Evolutionary conservation across 2,329 filamentous ascomycete genomes (phyloP).

Genomic region (Emergomyces orientalis): DNA sequence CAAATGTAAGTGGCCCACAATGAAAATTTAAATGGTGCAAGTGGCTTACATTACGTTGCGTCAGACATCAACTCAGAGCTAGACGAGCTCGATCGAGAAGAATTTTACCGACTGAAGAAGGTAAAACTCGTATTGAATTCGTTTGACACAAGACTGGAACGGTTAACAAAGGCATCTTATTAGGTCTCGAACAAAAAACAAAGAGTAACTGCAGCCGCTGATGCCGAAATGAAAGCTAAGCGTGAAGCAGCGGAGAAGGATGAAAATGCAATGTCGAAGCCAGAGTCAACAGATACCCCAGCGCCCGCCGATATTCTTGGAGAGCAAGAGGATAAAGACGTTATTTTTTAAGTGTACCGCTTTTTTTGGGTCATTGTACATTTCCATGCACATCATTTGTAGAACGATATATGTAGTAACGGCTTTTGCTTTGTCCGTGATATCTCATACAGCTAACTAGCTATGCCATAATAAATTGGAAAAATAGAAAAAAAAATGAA

Average conservation of each 20-base stretch:
- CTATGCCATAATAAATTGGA: background rate
- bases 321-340: conserved; percentile 64
- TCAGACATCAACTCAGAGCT: conserved; percentile 93
- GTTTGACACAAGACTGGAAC: background rate
- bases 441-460: background rate
- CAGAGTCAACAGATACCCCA: conserved; percentile 4
- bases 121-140: conserved; percentile 21
- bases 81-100: conserved; percentile 92
- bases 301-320: conserved; percentile 52
- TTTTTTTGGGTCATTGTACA: conserved; percentile 1
- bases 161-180: background rate
- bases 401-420: background rate
- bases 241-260: conserved; percentile 40
- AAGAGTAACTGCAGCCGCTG: conserved; percentile 60
- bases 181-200: conserved; percentile 72
- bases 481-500: background rate
- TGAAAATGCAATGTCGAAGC: background rate
- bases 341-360: conserved; percentile 56
- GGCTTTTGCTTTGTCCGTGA: background rate
- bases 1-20: conserved; percentile 56
- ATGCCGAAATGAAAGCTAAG: conserved; percentile 67
- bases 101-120: conserved; percentile 97
- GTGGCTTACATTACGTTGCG: conserved; percentile 15
- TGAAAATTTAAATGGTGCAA: background rate
- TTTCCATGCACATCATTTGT: background rate